Conservation (phyloP, 2,329 filamentous ascomycete species). For the Phoma sp. region DNA sequence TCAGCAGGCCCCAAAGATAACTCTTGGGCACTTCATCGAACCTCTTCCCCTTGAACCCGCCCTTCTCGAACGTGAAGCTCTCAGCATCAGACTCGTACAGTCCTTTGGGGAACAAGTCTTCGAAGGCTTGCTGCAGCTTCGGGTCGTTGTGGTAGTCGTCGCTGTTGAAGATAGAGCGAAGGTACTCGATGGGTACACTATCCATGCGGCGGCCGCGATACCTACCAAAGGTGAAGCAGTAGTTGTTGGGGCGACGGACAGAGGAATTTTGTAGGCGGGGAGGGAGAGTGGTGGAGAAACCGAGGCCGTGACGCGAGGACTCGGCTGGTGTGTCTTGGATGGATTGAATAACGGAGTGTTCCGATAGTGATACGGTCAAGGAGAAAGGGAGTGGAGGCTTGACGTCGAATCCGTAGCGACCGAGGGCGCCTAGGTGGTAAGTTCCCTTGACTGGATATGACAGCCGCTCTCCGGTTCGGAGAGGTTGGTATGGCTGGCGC, state of each 20-base stretch:
- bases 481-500: slow-evolving; percentile 7
- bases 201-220: slow-evolving; percentile 15
- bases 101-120: slow-evolving; percentile 12
- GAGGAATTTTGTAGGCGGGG: neutral
- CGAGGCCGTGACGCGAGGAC: slow-evolving; percentile 8
- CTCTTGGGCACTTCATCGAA: slow-evolving; percentile 12
- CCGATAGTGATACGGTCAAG: slow-evolving; percentile 8
- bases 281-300: neutral
- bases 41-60: slow-evolving; percentile 12
- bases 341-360: neutral
- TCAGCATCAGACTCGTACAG: slow-evolving; percentile 10
- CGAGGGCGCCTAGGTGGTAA: slow-evolving; percentile 23
- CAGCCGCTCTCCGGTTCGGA: slow-evolving; percentile 16
- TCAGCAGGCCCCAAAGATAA: slow-evolving; percentile 8
- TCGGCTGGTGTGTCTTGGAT: neutral
- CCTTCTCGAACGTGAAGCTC: slow-evolving; percentile 11
- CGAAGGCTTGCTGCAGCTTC: slow-evolving; percentile 9
- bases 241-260: slow-evolving; percentile 8
- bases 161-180: slow-evolving; percentile 3
- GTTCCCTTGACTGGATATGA: slow-evolving; percentile 19
- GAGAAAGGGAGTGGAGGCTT: slow-evolving; percentile 2
- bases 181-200: slow-evolving; percentile 13
- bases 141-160: slow-evolving; percentile 6
- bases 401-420: slow-evolving; percentile 14
- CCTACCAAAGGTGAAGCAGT: slow-evolving; percentile 14